Evolutionary conservation across 2,329 filamentous ascomycete species (phyloP).

Genomic region (Malbranchea cinnamomea): DNA sequence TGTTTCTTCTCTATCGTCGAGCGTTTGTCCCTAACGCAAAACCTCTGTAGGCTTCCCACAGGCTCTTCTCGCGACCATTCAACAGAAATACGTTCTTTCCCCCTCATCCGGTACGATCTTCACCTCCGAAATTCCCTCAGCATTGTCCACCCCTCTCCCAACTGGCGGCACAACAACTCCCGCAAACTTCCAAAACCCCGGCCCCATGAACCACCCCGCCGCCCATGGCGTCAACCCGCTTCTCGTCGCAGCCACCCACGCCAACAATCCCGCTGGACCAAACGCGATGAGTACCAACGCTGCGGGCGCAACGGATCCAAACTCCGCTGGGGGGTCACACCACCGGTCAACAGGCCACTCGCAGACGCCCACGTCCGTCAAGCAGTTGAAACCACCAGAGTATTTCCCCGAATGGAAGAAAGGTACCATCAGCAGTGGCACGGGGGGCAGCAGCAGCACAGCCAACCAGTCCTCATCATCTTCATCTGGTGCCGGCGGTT

Average conservation of each 20-base stretch:
- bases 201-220: constrained; percentile 40
- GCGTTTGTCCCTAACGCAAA: background rate
- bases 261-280: constrained; percentile 24
- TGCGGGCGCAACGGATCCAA: constrained; percentile 12
- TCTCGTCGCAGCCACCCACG: constrained; percentile 67
- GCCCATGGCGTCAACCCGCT: constrained; percentile 67
- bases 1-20: background rate
- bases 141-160: constrained; percentile 76
- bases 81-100: constrained; percentile 73
- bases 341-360: constrained; percentile 47
- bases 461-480: constrained; percentile 1
- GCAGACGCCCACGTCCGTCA: constrained; percentile 73
- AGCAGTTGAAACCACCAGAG: constrained; percentile 59
- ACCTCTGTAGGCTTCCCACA: constrained; percentile 60
- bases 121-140: constrained; percentile 88
- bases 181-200: constrained; percentile 29
- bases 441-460: constrained; percentile 7
- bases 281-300: constrained; percentile 23
- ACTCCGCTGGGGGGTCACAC: constrained; percentile 25
- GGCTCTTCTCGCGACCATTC: constrained; percentile 66
- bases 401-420: constrained; percentile 82
- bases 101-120: constrained; percentile 92
- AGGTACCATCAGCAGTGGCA: constrained; percentile 17
- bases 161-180: constrained; percentile 88
- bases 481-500: constrained; percentile 6